Percentiles rank a stretch among this genome's conserved stretches.
phyloP scores from a whole-genome alignment of 2,329 filamentous ascomycete genomes.

The Xylariaceae sp. region DNA sequence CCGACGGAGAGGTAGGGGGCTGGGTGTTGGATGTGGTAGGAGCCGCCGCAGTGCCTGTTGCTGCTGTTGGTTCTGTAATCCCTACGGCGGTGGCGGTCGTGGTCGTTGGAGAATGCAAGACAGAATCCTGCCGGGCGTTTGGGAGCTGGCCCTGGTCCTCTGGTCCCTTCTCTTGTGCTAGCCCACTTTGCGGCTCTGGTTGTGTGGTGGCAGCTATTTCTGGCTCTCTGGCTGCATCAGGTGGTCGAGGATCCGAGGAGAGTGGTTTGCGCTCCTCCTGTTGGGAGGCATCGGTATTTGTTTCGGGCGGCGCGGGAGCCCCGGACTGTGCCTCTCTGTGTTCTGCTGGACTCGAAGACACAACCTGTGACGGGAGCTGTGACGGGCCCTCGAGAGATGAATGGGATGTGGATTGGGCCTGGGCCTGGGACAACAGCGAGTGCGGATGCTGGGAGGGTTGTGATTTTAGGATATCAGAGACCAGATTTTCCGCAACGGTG shows the following conservation, averaged over 20 bases:
- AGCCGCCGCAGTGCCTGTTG: constrained; percentile 10
- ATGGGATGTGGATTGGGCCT: background rate
- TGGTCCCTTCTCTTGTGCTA: constrained; percentile 23
- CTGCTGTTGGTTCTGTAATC: constrained; percentile 12
- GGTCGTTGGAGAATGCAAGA: constrained; percentile 18
- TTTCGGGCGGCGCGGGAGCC: constrained; percentile 23
- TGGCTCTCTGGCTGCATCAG: constrained; percentile 25
- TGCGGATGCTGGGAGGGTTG: too few species aligned
- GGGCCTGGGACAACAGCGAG: too few species aligned
- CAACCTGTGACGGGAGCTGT: constrained; percentile 27
- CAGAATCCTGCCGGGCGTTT: constrained; percentile 11
- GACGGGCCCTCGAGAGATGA: constrained; percentile 17
- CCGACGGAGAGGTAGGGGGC: constrained; percentile 11
- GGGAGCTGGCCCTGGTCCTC: constrained; percentile 20
- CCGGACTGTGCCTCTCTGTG: constrained; percentile 27
- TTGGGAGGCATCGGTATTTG: constrained; percentile 26
- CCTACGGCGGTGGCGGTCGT: constrained; percentile 4
- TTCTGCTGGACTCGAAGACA: constrained; percentile 21
- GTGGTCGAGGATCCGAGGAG: constrained; percentile 21
- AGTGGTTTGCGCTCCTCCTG: constrained; percentile 24
- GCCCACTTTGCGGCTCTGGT: constrained; percentile 27
- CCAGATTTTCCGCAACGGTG: too few species aligned
- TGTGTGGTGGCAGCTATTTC: constrained; percentile 18
- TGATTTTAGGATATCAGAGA: too few species aligned
- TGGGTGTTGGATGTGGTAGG: constrained; percentile 5